Evolutionary conservation across 257 asterid species (phyloP).

Genomic region (Solanum pennellii): DNA sequence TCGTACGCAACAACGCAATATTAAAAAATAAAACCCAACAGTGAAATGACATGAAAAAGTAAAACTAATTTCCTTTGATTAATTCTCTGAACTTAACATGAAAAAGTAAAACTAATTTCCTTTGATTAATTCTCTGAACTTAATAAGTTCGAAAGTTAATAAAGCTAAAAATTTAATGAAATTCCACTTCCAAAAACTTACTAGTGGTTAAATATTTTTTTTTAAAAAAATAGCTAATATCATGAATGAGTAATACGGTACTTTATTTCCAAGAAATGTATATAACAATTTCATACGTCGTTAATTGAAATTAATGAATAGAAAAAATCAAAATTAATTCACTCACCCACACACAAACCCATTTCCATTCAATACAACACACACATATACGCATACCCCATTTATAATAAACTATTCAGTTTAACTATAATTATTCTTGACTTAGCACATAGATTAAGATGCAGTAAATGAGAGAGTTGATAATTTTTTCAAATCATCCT

Average conservation of each 20-base stretch:
- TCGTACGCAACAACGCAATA: too few species aligned
- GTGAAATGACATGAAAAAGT: not conserved
- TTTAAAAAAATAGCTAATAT: too few species aligned
- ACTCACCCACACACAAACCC: not conserved
- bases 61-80: not conserved
- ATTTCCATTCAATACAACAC: not conserved
- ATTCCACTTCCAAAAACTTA: not conserved
- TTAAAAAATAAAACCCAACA: too few species aligned
- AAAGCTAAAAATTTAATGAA: not conserved
- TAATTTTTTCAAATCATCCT: not conserved
- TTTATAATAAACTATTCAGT: not conserved
- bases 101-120: not conserved
- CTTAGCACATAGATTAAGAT: too few species aligned
- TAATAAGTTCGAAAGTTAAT: not conserved
- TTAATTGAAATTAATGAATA: not conserved
- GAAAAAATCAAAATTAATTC: not conserved
- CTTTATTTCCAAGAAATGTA: not conserved
- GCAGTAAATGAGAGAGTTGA: too few species aligned
- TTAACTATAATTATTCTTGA: rapidly evolving
- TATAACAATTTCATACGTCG: not conserved
- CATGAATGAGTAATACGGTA: not conserved
- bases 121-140: not conserved
- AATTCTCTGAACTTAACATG: not conserved
- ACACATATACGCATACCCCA: too few species aligned
- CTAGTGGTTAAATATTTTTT: not conserved